Conservation (phyloP, 2,329 filamentous ascomycete genomes). For the Exophiala viscosa region DNA sequence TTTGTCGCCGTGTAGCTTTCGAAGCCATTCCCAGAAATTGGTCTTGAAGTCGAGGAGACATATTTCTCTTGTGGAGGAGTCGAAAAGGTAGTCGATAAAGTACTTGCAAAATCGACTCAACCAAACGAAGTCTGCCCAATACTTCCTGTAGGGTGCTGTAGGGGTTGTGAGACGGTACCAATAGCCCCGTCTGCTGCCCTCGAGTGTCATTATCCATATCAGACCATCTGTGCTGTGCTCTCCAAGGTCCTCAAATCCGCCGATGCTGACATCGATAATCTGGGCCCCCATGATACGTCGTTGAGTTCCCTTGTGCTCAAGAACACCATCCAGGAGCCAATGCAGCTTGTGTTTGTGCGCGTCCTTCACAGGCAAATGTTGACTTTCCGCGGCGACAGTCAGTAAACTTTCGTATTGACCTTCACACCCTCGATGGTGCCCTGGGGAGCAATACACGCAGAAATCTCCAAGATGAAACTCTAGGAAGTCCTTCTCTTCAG, state of each 20-base stretch:
- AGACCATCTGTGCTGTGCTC: conserved; percentile 47
- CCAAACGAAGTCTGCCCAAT: conserved; percentile 65
- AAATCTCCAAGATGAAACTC: conserved; percentile 59
- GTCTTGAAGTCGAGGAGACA: conserved; percentile 54
- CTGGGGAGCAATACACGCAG: conserved; percentile 57
- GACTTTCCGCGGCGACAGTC: not conserved
- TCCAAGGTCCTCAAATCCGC: conserved; percentile 57
- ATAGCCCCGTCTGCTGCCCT: conserved; percentile 36
- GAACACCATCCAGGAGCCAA: conserved; percentile 55
- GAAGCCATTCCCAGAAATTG: conserved; percentile 58
- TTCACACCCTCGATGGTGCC: conserved; percentile 48
- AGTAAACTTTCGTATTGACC: conserved; percentile 39
- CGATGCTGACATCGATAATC: conserved; percentile 61
- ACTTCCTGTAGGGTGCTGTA: conserved; percentile 58
- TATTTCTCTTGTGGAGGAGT: conserved; percentile 36
- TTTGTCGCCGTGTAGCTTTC: conserved; percentile 41
- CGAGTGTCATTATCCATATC: conserved; percentile 58
- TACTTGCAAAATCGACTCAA: conserved; percentile 68
- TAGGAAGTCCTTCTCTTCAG: conserved; percentile 23
- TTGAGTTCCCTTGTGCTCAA: conserved; percentile 44
- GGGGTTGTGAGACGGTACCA: conserved; percentile 64
- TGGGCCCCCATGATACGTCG: conserved; percentile 54
- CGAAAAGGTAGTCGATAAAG: conserved; percentile 61
- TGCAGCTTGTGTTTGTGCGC: not conserved
- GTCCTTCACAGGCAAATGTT: no score